These are phyloP conservation scores for Penicillium paxilli DNA, from an alignment of 495 filamentous ascomycete species.

Conservation along the genomic window DNA sequence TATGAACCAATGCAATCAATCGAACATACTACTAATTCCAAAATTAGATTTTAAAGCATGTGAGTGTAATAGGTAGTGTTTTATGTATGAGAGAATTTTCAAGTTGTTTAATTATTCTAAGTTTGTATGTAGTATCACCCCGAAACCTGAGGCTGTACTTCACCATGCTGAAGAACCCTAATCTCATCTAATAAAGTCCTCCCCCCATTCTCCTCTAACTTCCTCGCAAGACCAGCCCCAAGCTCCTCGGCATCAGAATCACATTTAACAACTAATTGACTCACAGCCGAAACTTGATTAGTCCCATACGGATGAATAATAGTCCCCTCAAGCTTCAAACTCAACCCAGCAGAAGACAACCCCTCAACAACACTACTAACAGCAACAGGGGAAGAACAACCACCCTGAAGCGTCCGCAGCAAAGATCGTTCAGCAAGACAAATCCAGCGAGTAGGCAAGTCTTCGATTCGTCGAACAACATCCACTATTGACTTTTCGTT, in stretches of 20 bases:
- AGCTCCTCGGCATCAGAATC: slow-evolving; percentile 6
- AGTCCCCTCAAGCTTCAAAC: slow-evolving; percentile 1
- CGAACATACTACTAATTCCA: too few relatives aligned
- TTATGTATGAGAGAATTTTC: too few relatives aligned
- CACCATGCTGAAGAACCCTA: slow-evolving; percentile 1
- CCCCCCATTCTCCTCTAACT: slow-evolving; percentile 6
- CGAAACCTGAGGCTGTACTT: too few relatives aligned
- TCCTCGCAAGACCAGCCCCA: not conserved
- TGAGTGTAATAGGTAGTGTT: too few relatives aligned
- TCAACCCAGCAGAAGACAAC: not conserved
- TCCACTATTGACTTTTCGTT: not conserved
- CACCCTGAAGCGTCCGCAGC: slow-evolving; percentile 7
- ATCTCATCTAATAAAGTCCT: slow-evolving; percentile 5
- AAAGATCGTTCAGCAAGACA: slow-evolving; percentile 8
- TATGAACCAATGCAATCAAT: too few relatives aligned
- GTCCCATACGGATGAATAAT: slow-evolving; percentile 12
- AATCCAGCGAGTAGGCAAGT: slow-evolving; percentile 7
- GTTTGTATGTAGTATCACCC: too few relatives aligned
- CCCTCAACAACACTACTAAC: slow-evolving; percentile 1
- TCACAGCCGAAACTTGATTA: not conserved
- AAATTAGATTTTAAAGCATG: too few relatives aligned
- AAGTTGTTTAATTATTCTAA: too few relatives aligned
- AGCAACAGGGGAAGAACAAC: slow-evolving; percentile 10
- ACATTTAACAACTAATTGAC: not conserved
- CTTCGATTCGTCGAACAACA: slow-evolving; percentile 7